A percentile compares a stretch with the other conserved stretches of the same genome.
Conservation (phyloP, 495 filamentous ascomycete genomes). For the Aspergillus leporis region DNA sequence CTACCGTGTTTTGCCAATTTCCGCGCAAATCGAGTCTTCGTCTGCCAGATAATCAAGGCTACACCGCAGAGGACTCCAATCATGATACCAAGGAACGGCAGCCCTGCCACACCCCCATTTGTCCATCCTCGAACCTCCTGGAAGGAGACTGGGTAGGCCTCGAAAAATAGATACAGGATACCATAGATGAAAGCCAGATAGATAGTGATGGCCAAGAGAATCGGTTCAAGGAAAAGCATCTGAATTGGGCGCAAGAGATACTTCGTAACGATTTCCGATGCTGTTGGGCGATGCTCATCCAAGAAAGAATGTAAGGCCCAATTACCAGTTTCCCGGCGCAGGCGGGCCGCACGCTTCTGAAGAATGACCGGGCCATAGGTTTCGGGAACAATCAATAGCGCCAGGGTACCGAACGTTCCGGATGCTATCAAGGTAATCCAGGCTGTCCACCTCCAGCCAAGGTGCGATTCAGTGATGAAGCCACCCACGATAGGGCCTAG, state of each 20-base stretch:
- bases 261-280: conserved; percentile 45
- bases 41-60: conserved; percentile 48
- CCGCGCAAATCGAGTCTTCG: conserved; percentile 53
- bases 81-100: conserved; percentile 62
- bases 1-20: conserved; percentile 49
- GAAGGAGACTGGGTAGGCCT: conserved; percentile 61
- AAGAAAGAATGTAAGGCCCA: conserved; percentile 58
- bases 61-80: conserved; percentile 55
- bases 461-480: conserved; percentile 56
- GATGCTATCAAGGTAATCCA: conserved; percentile 64
- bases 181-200: conserved; percentile 58
- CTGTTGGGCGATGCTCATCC: conserved; percentile 53
- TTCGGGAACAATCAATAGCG: conserved; percentile 57
- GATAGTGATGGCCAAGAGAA: conserved; percentile 54
- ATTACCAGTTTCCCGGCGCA: conserved; percentile 63
- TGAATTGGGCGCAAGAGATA: conserved; percentile 61
- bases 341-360: conserved; percentile 52
- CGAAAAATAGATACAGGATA: conserved; percentile 64
- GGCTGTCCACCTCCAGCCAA: conserved; percentile 65
- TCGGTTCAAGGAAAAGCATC: conserved; percentile 62
- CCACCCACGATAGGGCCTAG: conserved; percentile 43
- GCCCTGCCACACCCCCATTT: conserved; percentile 44
- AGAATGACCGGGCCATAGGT: conserved; percentile 61
- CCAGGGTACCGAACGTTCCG: conserved; percentile 47
- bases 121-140: conserved; percentile 52